A percentile compares a stretch with the other conserved stretches of the same genome.
phyloP scores from a whole-genome alignment of 2,329 filamentous ascomycete genomes.

The Ambrosiella beaveri region DNA sequence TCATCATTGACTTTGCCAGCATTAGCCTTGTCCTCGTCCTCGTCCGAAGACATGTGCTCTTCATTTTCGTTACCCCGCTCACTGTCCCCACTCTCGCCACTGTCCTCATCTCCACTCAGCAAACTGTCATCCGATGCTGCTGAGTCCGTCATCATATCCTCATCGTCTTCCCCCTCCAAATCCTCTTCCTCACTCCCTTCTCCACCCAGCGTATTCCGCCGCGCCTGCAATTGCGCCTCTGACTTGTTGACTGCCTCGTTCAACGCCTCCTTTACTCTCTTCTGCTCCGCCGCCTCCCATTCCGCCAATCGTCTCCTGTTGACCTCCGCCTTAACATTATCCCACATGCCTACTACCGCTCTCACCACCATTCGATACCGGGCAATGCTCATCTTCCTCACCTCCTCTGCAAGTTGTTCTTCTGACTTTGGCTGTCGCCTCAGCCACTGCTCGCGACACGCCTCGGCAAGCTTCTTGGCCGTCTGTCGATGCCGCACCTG shows the following conservation, averaged over 20 bases:
- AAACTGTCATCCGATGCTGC: constrained; percentile 21
- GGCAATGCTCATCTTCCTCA: constrained; percentile 45
- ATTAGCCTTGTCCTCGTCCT: constrained; percentile 39
- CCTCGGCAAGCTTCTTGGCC: constrained; percentile 65
- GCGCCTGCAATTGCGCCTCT: constrained; percentile 48
- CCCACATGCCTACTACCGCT: constrained; percentile 40
- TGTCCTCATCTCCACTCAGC: constrained; percentile 17
- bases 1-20: constrained; percentile 39
- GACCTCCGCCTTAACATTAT: constrained; percentile 44
- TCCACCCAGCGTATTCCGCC: constrained; percentile 24
- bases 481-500: constrained; percentile 57
- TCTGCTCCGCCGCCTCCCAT: constrained; percentile 49
- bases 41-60: constrained; percentile 42
- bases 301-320: constrained; percentile 41
- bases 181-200: constrained; percentile 32
- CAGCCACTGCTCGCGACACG: constrained; percentile 60
- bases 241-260: constrained; percentile 59
- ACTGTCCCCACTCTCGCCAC: constrained; percentile 21
- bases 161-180: constrained; percentile 24
- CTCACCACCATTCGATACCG: constrained; percentile 57
- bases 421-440: constrained; percentile 55
- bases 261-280: constrained; percentile 47
- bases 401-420: constrained; percentile 70
- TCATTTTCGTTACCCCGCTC: constrained; percentile 23
- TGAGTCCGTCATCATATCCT: constrained; percentile 22